phyloP scores from a whole-genome alignment of 2,329 filamentous ascomycete species.

The Alternaria sp. region DNA sequence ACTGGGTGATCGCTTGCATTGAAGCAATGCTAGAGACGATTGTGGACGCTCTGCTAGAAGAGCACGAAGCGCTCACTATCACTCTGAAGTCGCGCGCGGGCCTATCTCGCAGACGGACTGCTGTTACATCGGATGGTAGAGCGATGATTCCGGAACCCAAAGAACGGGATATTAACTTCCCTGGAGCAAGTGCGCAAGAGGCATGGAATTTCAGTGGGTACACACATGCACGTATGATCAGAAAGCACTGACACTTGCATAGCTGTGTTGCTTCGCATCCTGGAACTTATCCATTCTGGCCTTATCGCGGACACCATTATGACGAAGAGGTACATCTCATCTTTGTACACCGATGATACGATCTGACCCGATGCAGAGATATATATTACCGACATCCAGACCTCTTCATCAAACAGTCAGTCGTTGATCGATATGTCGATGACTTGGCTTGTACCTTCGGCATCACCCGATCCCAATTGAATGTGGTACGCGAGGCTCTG shows the following conservation, averaged over 20 bases:
- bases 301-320: slow-evolving; percentile 59
- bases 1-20: slow-evolving; percentile 61
- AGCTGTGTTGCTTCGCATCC: slow-evolving; percentile 65
- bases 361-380: slow-evolving; percentile 63
- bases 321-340: slow-evolving; percentile 62
- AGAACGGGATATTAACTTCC: slow-evolving; percentile 56
- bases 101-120: slow-evolving; percentile 29
- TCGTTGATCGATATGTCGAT: slow-evolving; percentile 77
- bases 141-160: slow-evolving; percentile 25
- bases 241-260: slow-evolving; percentile 16
- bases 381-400: slow-evolving; percentile 81
- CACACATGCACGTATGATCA: background rate
- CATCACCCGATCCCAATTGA: slow-evolving; percentile 70
- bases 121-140: slow-evolving; percentile 5
- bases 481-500: slow-evolving; percentile 66
- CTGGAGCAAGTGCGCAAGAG: slow-evolving; percentile 64
- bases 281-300: slow-evolving; percentile 64
- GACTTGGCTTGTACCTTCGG: slow-evolving; percentile 76
- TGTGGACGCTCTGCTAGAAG: slow-evolving; percentile 61
- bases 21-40: slow-evolving; percentile 65
- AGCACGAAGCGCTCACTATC: slow-evolving; percentile 59
- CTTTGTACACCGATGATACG: background rate
- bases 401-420: slow-evolving; percentile 73
- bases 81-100: slow-evolving; percentile 54
- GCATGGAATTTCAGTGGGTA: slow-evolving; percentile 66